These are phyloP conservation scores for Trichoderma guizhouense DNA, from an alignment of 2,329 filamentous ascomycete genomes.

Conservation along the genomic window DNA sequence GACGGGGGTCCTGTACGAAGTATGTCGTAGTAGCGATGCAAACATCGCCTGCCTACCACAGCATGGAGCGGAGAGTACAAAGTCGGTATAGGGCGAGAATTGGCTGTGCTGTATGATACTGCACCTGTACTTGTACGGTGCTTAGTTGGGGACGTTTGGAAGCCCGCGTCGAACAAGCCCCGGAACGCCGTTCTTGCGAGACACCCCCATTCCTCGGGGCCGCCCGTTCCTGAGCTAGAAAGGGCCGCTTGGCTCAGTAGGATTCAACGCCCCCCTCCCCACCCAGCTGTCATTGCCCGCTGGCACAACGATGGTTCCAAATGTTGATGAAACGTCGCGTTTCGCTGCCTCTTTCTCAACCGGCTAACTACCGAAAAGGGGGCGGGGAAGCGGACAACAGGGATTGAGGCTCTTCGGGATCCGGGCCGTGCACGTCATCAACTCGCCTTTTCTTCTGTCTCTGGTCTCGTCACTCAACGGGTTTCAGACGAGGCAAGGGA, in stretches of 20 bases:
- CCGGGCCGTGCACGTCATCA: constrained; percentile 20
- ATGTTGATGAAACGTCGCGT: constrained; percentile 16
- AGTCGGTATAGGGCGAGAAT: neutral
- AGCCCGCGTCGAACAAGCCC: neutral
- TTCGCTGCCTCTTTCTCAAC: constrained; percentile 1
- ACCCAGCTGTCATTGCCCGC: constrained; percentile 7
- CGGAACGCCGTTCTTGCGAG: constrained; percentile 8
- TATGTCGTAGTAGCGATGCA: neutral
- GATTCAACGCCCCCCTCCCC: constrained; percentile 7
- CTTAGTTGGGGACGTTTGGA: neutral
- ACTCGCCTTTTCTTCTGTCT: constrained; percentile 12
- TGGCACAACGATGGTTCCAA: constrained; percentile 1
- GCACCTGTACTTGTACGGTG: neutral
- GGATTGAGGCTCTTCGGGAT: constrained; percentile 19
- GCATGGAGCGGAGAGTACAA: neutral
- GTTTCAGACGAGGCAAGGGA: constrained; percentile 4
- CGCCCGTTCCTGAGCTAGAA: constrained; percentile 16
- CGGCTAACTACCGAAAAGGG: constrained; percentile 20
- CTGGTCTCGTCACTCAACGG: constrained; percentile 3
- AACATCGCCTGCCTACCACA: constrained; percentile 3
- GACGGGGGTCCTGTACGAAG: neutral
- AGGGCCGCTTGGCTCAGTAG: neutral
- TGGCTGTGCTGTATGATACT: neutral
- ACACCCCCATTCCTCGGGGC: constrained; percentile 6
- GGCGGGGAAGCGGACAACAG: constrained; percentile 8